phyloP scores from a whole-genome alignment of 768 basidiomycete species.

The Lepiota venenata region DNA sequence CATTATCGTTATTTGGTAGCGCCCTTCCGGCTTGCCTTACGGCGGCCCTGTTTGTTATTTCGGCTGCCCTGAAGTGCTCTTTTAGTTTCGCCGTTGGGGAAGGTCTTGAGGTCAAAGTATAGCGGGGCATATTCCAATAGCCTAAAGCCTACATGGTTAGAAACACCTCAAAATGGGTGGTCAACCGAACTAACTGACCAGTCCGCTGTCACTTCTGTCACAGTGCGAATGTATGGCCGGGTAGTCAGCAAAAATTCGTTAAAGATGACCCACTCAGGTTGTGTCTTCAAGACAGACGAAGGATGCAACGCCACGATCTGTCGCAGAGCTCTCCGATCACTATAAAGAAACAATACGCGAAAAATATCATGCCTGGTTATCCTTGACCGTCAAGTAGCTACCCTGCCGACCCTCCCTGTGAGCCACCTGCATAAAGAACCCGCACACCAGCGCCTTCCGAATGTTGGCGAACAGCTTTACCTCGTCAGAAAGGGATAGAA shows the following conservation, averaged over 20 bases:
- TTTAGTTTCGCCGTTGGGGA: slow-evolving; percentile 73
- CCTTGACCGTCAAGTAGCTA: slow-evolving; percentile 88
- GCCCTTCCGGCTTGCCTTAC: too few relatives aligned
- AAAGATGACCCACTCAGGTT: slow-evolving; percentile 88
- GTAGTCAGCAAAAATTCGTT: slow-evolving; percentile 89
- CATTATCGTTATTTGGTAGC: too few relatives aligned
- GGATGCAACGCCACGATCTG: slow-evolving; percentile 78
- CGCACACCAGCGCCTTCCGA: slow-evolving; percentile 80
- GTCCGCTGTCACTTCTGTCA: slow-evolving; percentile 81
- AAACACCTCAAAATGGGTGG: not conserved
- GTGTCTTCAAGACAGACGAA: slow-evolving; percentile 76
- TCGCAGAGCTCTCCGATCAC: not conserved
- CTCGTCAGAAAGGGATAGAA: slow-evolving; percentile 66
- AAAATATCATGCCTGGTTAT: slow-evolving; percentile 67
- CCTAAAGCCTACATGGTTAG: slow-evolving; percentile 25
- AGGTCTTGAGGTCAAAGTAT: slow-evolving; percentile 68
- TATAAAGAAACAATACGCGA: not conserved
- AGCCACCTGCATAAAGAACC: slow-evolving; percentile 98
- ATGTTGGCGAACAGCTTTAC: slow-evolving; percentile 71
- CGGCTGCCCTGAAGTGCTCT: slow-evolving; percentile 40
- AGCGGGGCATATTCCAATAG: slow-evolving; percentile 34
- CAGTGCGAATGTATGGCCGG: slow-evolving; percentile 84
- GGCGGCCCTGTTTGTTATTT: too few relatives aligned
- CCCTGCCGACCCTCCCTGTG: slow-evolving; percentile 92
- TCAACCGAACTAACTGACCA: slow-evolving; percentile 57